Evolutionary conservation across 2,329 filamentous ascomycete genomes (phyloP).

Genomic region (Talaromyces sp.): DNA sequence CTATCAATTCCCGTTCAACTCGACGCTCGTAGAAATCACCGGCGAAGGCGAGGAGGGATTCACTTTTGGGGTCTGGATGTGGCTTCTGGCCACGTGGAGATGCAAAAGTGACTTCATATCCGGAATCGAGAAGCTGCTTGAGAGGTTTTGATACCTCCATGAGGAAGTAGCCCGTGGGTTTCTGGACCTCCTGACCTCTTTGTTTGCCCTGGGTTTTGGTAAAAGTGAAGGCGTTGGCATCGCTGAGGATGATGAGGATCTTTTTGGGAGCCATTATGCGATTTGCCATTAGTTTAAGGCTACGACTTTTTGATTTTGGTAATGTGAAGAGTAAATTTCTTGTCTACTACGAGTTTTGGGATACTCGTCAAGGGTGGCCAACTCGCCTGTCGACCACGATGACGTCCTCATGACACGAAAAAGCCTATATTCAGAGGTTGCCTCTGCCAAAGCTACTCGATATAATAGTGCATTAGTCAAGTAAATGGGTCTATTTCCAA

Average conservation of each 20-base stretch:
- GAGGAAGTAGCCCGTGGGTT: slow-evolving; percentile 35
- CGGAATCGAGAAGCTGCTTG: slow-evolving; percentile 30
- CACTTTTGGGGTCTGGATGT: slow-evolving; percentile 38
- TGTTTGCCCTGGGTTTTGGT: slow-evolving; percentile 23
- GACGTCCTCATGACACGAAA: slow-evolving; percentile 2
- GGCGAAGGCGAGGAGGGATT: slow-evolving; percentile 39
- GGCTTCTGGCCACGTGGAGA: slow-evolving; percentile 41
- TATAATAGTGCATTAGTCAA: neutral
- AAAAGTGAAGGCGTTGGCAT: slow-evolving; percentile 36
- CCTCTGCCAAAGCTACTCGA: neutral
- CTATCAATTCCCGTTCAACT: slow-evolving; percentile 37
- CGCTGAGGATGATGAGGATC: slow-evolving; percentile 43
- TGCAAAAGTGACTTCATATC: slow-evolving; percentile 44
- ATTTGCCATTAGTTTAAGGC: neutral
- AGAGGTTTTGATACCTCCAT: slow-evolving; percentile 38
- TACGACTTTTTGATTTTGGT: neutral
- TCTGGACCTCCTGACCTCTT: slow-evolving; percentile 21
- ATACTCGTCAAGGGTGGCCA: neutral
- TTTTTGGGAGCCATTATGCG: slow-evolving; percentile 29
- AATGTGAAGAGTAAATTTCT: neutral
- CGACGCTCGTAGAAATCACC: slow-evolving; percentile 45
- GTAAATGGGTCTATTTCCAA: neutral
- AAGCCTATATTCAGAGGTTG: neutral
- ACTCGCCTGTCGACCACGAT: neutral
- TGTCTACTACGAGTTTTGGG: neutral